A percentile compares a stretch with the other conserved stretches of the same genome.
Conservation (phyloP, 2,329 filamentous ascomycete genomes). For the Lasiodiplodia sp. region DNA sequence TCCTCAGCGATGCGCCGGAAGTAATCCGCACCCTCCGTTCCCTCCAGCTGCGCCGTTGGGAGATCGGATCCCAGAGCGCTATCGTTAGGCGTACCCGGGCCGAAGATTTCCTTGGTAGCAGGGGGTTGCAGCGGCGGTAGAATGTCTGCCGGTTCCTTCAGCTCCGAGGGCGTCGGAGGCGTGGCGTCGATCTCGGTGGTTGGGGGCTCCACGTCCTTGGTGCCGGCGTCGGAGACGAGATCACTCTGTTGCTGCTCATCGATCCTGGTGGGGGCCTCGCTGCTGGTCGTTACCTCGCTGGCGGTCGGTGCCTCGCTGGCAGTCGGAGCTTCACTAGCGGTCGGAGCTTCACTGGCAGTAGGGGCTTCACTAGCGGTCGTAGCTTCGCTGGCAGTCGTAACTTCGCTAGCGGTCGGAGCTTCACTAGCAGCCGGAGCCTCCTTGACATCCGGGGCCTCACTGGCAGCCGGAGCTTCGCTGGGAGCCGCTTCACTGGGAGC, state of each 20-base stretch:
- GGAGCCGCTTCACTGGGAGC: background rate
- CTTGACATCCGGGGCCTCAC: background rate
- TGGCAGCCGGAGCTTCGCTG: background rate
- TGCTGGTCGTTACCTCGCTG: background rate
- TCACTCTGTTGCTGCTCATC: slow-evolving; percentile 3
- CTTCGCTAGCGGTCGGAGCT: background rate
- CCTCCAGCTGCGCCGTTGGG: slow-evolving; percentile 39
- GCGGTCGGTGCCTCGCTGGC: background rate
- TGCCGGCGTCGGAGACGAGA: background rate
- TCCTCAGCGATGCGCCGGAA: slow-evolving; percentile 47
- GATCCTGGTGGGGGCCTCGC: background rate
- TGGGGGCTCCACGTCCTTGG: slow-evolving; percentile 25
- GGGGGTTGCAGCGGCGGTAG: slow-evolving; percentile 34
- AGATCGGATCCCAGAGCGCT: slow-evolving; percentile 49
- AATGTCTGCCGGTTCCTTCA: slow-evolving; percentile 40
- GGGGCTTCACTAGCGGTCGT: background rate
- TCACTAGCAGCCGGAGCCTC: background rate
- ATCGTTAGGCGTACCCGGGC: slow-evolving; percentile 37
- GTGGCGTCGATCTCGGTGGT: slow-evolving; percentile 16
- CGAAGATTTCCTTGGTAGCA: slow-evolving; percentile 13
- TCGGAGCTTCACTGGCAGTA: background rate
- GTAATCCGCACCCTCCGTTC: slow-evolving; percentile 42
- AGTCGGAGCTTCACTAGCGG: background rate
- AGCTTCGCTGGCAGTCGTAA: background rate
- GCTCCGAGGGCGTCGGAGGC: background rate